Evolutionary conservation across 768 basidiomycete genomes (phyloP).

Genomic region (Leccinum boreale): DNA sequence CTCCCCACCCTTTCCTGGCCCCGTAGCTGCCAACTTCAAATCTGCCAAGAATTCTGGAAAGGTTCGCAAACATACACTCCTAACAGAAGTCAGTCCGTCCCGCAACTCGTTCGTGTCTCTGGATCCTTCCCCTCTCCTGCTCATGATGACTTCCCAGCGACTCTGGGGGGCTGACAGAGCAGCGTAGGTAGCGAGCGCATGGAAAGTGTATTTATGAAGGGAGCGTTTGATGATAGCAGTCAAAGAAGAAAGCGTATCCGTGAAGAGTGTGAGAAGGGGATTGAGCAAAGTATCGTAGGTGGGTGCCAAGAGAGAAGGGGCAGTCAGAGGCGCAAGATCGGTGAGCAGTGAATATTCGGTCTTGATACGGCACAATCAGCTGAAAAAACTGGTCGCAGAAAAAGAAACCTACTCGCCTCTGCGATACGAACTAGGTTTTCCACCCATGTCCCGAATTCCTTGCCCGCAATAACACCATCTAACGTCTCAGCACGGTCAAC

Average conservation of each 20-base stretch:
- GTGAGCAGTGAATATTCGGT: slow-evolving; percentile 65
- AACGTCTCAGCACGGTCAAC: slow-evolving; percentile 69
- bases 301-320: slow-evolving; percentile 46
- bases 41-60: slow-evolving; percentile 85
- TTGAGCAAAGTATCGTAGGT: slow-evolving; percentile 60
- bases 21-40: slow-evolving; percentile 59
- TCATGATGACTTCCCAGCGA: slow-evolving; percentile 66
- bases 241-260: slow-evolving; percentile 59
- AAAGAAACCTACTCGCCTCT: slow-evolving; percentile 43
- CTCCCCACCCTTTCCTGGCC: slow-evolving; percentile 50
- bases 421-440: slow-evolving; percentile 61
- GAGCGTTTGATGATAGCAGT: slow-evolving; percentile 68
- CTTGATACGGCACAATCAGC: slow-evolving; percentile 31
- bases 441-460: slow-evolving; percentile 72
- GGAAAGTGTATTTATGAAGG: slow-evolving; percentile 74
- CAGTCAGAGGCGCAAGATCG: slow-evolving; percentile 61
- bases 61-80: slow-evolving; percentile 70
- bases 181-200: slow-evolving; percentile 71
- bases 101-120: slow-evolving; percentile 64
- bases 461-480: slow-evolving; percentile 62
- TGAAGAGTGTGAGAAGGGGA: slow-evolving; percentile 66
- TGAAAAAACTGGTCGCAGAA: not conserved
- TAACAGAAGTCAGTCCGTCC: slow-evolving; percentile 62
- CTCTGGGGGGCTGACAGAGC: slow-evolving; percentile 53
- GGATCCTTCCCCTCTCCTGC: slow-evolving; percentile 43